These are phyloP conservation scores for Elsinoe arachidis DNA, from an alignment of 2,329 filamentous ascomycete genomes.

Conservation along the genomic window DNA sequence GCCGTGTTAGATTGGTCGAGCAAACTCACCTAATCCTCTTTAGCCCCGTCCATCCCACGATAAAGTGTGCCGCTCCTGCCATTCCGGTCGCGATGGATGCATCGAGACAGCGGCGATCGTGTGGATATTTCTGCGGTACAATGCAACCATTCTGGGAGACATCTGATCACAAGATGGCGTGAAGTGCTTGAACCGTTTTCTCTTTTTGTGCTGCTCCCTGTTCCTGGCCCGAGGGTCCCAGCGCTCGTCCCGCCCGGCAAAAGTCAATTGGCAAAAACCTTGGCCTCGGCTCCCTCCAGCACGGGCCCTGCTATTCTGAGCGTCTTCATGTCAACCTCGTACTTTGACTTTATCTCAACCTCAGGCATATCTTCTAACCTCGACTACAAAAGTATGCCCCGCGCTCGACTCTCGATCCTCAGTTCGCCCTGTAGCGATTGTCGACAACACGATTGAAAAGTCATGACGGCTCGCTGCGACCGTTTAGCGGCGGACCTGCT, in stretches of 20 bases:
- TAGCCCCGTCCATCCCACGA: not conserved
- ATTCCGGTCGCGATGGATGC: not conserved
- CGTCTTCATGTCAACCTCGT: not conserved
- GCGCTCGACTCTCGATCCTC: no score
- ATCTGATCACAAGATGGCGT: not conserved
- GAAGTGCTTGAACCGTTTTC: not conserved
- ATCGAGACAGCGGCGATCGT: not conserved
- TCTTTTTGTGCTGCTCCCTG: not conserved
- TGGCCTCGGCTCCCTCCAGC: not conserved
- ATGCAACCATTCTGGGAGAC: not conserved
- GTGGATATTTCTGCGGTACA: not conserved
- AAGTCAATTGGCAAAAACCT: not conserved
- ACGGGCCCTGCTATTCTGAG: not conserved
- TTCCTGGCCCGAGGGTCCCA: not conserved
- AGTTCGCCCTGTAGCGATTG: no score
- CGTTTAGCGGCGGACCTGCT: not conserved
- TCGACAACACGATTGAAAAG: no score
- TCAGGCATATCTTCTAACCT: not conserved
- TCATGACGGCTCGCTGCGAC: not conserved
- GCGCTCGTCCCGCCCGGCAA: not conserved
- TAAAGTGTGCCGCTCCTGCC: not conserved
- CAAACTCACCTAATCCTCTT: conserved; percentile 3
- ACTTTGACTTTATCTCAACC: not conserved
- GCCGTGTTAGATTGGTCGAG: conserved; percentile 3
- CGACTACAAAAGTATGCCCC: no score